A percentile compares a stretch with the other conserved stretches of the same genome.
phyloP scores from a whole-genome alignment of 495 filamentous ascomycete species.

The Lasiosphaeria ovina region DNA sequence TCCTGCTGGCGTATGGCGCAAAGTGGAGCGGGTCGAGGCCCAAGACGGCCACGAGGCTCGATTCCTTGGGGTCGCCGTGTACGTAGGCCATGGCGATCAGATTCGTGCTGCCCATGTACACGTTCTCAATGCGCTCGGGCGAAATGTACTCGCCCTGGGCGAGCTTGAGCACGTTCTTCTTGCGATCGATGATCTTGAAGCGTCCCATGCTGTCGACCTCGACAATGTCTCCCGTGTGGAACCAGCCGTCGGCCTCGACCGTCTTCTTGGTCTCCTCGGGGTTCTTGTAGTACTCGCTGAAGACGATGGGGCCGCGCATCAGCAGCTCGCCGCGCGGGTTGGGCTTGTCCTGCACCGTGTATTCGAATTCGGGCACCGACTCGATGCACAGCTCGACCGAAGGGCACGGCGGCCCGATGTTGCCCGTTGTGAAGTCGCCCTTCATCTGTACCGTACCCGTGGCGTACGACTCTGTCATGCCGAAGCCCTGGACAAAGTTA shows the following conservation, averaged over 20 bases:
- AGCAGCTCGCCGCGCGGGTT: slow-evolving; percentile 88
- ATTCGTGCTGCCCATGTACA: slow-evolving; percentile 76
- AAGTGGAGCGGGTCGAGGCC: slow-evolving; percentile 81
- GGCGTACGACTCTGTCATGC: slow-evolving; percentile 94
- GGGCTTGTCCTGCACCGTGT: slow-evolving; percentile 87
- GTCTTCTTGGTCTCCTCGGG: slow-evolving; percentile 80
- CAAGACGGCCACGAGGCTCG: slow-evolving; percentile 81
- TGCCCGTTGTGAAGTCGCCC: slow-evolving; percentile 72
- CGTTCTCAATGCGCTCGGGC: slow-evolving; percentile 94
- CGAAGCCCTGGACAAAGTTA: slow-evolving; percentile 85
- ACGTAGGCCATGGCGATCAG: slow-evolving; percentile 80
- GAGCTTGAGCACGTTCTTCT: slow-evolving; percentile 98
- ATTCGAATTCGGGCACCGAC: slow-evolving; percentile 94
- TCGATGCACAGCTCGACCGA: slow-evolving; percentile 74
- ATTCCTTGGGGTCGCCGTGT: slow-evolving; percentile 85
- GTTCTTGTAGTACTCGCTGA: slow-evolving; percentile 85
- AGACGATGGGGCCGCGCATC: slow-evolving; percentile 73
- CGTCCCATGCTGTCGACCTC: slow-evolving; percentile 80
- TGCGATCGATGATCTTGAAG: slow-evolving; percentile 89
- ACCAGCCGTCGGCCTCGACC: slow-evolving; percentile 89
- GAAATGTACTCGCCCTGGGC: slow-evolving; percentile 98
- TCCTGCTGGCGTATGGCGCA: slow-evolving; percentile 70
- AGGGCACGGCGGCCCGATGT: slow-evolving; percentile 71
- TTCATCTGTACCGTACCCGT: slow-evolving; percentile 64
- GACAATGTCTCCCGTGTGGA: slow-evolving; percentile 90